These are phyloP conservation scores for Parsonsia alboflavescens DNA, from an alignment of 257 asterid species.

Conservation along the genomic window DNA sequence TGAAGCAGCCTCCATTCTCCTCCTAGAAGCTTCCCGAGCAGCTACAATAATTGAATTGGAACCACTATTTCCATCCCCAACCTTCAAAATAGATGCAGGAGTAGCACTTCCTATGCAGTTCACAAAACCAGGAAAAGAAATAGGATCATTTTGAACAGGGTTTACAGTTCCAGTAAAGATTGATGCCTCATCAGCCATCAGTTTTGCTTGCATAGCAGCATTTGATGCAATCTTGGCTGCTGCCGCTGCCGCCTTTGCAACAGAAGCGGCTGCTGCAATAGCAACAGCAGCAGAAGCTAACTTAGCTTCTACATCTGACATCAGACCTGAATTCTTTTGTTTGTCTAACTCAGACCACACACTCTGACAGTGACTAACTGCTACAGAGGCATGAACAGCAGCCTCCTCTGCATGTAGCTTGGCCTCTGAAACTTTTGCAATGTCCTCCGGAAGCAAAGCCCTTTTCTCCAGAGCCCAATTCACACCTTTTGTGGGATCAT, in stretches of 20 bases:
- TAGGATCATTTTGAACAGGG: conserved; percentile 20
- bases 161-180: conserved; percentile 29
- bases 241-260: conserved; percentile 97
- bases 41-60: conserved; percentile 63
- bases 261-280: conserved; percentile 90
- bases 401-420: conserved; percentile 86
- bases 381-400: conserved; percentile 66
- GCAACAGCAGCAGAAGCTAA: conserved; percentile 87
- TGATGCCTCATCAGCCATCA: conserved; percentile 81
- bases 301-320: conserved; percentile 57
- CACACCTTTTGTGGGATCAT: conserved; percentile 38
- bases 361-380: conserved; percentile 69
- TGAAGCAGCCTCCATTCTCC: conserved; percentile 90
- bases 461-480: conserved; percentile 43
- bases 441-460: conserved; percentile 33
- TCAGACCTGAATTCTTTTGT: conserved; percentile 56
- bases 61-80: conserved; percentile 40
- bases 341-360: conserved; percentile 71
- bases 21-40: conserved; percentile 91
- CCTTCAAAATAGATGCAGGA: conserved; percentile 53
- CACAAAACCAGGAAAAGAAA: conserved; percentile 26
- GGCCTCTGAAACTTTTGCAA: conserved; percentile 69
- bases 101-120: conserved; percentile 42
- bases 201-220: conserved; percentile 78
- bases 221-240: conserved; percentile 91